Evolutionary conservation across 805 yeast genomes (phyloP).

Genomic region (Saturnispora hagleri): DNA sequence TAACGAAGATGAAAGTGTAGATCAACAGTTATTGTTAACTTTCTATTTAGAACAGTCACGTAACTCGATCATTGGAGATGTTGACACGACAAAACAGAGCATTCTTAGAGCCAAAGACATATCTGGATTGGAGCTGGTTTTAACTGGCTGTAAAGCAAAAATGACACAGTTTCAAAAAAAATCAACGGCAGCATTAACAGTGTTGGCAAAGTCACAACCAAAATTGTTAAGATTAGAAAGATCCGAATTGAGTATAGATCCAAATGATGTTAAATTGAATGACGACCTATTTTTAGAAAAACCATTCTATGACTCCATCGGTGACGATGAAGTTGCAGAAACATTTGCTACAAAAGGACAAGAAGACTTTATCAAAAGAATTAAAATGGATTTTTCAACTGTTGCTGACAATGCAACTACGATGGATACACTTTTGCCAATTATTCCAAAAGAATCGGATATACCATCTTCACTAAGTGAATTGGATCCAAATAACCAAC

Average conservation of each 20-base stretch:
- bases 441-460: constrained; percentile 50
- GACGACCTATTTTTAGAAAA: constrained; percentile 73
- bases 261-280: constrained; percentile 53
- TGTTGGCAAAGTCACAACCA: constrained; percentile 53
- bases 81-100: constrained; percentile 52
- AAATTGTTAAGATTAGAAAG: constrained; percentile 14
- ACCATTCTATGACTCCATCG: constrained; percentile 58
- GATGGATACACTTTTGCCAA: constrained; percentile 39
- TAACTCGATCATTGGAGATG: constrained; percentile 48
- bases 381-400: constrained; percentile 32
- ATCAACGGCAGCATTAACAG: constrained; percentile 64
- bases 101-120: constrained; percentile 47
- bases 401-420: not conserved
- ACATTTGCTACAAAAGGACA: constrained; percentile 17
- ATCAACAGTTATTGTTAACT: constrained; percentile 32
- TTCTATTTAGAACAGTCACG: constrained; percentile 64
- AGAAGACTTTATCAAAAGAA: constrained; percentile 29
- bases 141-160: constrained; percentile 85
- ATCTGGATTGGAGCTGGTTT: constrained; percentile 50
- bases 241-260: constrained; percentile 26
- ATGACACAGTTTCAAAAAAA: constrained; percentile 74
- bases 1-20: constrained; percentile 22
- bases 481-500: constrained; percentile 78
- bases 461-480: constrained; percentile 46
- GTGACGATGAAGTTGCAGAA: constrained; percentile 32